These are phyloP conservation scores for Dothistroma septosporum DNA, from an alignment of 2,329 filamentous ascomycete genomes.

Conservation along the genomic window DNA sequence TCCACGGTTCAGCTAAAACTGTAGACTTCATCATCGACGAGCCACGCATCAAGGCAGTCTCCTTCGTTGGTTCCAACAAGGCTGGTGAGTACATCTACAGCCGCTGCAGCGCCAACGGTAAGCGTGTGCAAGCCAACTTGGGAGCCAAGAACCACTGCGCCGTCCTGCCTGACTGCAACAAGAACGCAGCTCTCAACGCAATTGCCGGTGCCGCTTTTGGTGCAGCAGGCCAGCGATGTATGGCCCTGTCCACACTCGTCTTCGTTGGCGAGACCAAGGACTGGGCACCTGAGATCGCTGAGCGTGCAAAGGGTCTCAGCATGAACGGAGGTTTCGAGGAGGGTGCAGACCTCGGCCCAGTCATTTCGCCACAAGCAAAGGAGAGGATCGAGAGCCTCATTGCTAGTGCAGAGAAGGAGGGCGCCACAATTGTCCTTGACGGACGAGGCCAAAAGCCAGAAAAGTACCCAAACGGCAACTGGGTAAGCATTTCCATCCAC, in stretches of 20 bases:
- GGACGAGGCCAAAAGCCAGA: conserved; percentile 68
- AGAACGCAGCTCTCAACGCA: conserved; percentile 82
- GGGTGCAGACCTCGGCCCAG: conserved; percentile 74
- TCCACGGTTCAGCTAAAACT: conserved; percentile 74
- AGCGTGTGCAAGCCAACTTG: conserved; percentile 82
- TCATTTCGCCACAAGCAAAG: conserved; percentile 76
- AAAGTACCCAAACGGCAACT: conserved; percentile 83
- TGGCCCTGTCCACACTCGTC: conserved; percentile 79
- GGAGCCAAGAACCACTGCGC: conserved; percentile 87
- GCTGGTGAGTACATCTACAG: conserved; percentile 82
- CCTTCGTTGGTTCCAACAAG: conserved; percentile 83
- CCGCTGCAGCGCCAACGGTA: conserved; percentile 76
- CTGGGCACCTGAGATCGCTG: conserved; percentile 74
- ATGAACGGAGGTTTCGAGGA: conserved; percentile 79
- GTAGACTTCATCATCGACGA: conserved; percentile 85
- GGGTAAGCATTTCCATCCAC: conserved; percentile 43
- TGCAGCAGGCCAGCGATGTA: conserved; percentile 79
- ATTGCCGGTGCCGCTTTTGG: conserved; percentile 81
- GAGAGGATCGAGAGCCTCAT: conserved; percentile 73
- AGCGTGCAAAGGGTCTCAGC: conserved; percentile 66
- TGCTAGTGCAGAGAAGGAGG: conserved; percentile 71
- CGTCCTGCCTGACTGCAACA: conserved; percentile 80
- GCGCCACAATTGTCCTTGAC: conserved; percentile 77
- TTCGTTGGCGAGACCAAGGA: conserved; percentile 81
- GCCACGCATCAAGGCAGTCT: conserved; percentile 78